A percentile compares a stretch with the other conserved stretches of the same genome.
These are phyloP conservation scores for Sphaerulina vaccinii DNA, from an alignment of 2,329 filamentous ascomycete genomes.

Conservation along the genomic window DNA sequence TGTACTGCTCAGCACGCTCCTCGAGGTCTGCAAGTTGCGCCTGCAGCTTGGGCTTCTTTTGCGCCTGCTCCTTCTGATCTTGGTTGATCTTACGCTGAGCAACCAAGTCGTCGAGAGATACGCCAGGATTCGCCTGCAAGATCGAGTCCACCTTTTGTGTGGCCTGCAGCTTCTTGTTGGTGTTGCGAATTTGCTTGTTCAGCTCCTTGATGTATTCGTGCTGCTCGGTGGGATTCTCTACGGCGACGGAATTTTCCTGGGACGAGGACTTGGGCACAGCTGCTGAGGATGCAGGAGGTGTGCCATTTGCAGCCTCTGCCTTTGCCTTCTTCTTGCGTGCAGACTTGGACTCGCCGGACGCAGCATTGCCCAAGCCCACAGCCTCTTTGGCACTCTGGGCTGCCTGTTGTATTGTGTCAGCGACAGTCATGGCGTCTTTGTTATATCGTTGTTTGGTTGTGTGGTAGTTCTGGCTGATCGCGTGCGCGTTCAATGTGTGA, in stretches of 20 bases:
- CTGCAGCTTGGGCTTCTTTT: constrained; percentile 73
- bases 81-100: constrained; percentile 70
- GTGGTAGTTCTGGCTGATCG: background rate
- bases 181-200: constrained; percentile 88
- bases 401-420: constrained; percentile 12
- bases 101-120: constrained; percentile 72
- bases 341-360: constrained; percentile 51
- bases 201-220: constrained; percentile 83
- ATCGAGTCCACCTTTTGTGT: constrained; percentile 70
- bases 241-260: constrained; percentile 30
- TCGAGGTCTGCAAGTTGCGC: constrained; percentile 67
- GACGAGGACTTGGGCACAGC: constrained; percentile 24
- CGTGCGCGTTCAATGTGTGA: background rate
- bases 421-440: constrained; percentile 9
- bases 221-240: constrained; percentile 61
- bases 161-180: constrained; percentile 87
- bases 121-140: constrained; percentile 66
- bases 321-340: constrained; percentile 49
- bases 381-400: constrained; percentile 39
- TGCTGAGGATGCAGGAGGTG: constrained; percentile 20
- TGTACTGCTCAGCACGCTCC: constrained; percentile 71
- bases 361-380: constrained; percentile 55
- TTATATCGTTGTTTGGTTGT: background rate
- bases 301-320: constrained; percentile 39
- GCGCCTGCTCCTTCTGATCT: constrained; percentile 74